Evolutionary conservation across 2,329 filamentous ascomycete species (phyloP).

Genomic region (Talaromyces atroroseus): DNA sequence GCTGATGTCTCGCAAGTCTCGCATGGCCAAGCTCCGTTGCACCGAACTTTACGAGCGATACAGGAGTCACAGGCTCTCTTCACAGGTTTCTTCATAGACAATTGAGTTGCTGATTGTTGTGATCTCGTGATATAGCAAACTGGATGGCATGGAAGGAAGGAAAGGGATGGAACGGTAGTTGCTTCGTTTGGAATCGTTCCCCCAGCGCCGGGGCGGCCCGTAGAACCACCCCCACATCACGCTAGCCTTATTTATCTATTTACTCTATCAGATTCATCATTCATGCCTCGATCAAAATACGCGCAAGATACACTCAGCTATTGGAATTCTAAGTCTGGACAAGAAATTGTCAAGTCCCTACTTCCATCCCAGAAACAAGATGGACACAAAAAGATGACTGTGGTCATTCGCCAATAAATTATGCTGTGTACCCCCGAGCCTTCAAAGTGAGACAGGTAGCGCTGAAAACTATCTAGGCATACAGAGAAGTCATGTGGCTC

Average conservation of each 20-base stretch:
- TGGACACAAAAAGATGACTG: background rate
- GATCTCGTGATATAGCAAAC: conserved; percentile 15
- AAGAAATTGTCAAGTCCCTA: background rate
- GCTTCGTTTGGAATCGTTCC: too few relatives aligned
- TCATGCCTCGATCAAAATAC: too few relatives aligned
- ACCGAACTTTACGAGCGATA: conserved; percentile 28
- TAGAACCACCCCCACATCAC: too few relatives aligned
- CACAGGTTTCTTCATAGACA: conserved; percentile 14
- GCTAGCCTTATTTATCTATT: too few relatives aligned
- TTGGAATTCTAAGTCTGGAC: background rate
- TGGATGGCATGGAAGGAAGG: too few relatives aligned
- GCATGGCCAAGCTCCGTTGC: conserved; percentile 25
- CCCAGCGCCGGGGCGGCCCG: too few relatives aligned
- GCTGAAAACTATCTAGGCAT: background rate
- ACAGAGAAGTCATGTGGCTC: background rate
- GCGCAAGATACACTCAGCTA: too few relatives aligned
- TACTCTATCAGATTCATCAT: too few relatives aligned
- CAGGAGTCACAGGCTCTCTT: conserved; percentile 28
- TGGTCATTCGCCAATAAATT: background rate
- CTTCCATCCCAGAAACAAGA: background rate
- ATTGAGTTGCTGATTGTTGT: background rate
- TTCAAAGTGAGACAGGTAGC: too few relatives aligned
- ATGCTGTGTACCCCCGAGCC: background rate
- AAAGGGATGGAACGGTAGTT: too few relatives aligned
- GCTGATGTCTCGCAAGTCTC: conserved; percentile 20